Conservation (phyloP, 2,329 filamentous ascomycete genomes). For the Clonostachys chloroleuca region DNA sequence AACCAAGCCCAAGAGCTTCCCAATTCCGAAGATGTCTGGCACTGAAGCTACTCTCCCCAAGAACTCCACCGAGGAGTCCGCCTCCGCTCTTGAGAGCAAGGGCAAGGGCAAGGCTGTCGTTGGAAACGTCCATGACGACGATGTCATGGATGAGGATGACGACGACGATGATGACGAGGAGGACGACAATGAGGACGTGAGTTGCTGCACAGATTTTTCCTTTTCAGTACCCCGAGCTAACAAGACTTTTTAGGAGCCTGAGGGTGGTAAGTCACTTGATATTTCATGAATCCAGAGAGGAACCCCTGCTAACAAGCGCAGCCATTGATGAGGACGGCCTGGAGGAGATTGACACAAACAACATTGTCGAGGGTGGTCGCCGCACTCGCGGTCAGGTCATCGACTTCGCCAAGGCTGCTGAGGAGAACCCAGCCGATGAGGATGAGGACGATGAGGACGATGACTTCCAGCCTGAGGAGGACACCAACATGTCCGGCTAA, state of each 20-base stretch:
- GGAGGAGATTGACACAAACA: slow-evolving; percentile 85
- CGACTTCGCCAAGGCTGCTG: slow-evolving; percentile 86
- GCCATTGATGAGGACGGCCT: slow-evolving; percentile 73
- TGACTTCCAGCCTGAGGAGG: slow-evolving; percentile 61
- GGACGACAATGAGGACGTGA: slow-evolving; percentile 33
- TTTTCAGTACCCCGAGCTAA: background rate
- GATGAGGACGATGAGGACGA: slow-evolving; percentile 80
- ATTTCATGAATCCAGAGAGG: too few relatives aligned
- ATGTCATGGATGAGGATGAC: slow-evolving; percentile 71
- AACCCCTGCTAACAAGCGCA: slow-evolving; percentile 6
- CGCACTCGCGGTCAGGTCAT: slow-evolving; percentile 91
- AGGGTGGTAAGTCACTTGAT: too few relatives aligned
- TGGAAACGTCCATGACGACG: slow-evolving; percentile 46
- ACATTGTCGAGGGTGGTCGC: slow-evolving; percentile 75
- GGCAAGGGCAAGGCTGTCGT: slow-evolving; percentile 79
- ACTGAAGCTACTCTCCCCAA: slow-evolving; percentile 43
- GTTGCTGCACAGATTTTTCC: background rate
- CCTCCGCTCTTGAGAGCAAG: slow-evolving; percentile 53
- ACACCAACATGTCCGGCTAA: slow-evolving; percentile 61
- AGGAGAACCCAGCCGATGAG: slow-evolving; percentile 69
- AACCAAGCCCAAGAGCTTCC: background rate
- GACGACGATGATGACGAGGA: slow-evolving; percentile 67
- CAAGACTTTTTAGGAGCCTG: background rate
- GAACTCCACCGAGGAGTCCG: slow-evolving; percentile 30
- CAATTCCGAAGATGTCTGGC: slow-evolving; percentile 36